Percentiles rank a stretch among this genome's conserved stretches.
These are phyloP conservation scores for Fusarium torreyae DNA, from an alignment of 2,329 filamentous ascomycete genomes.

Conservation along the genomic window DNA sequence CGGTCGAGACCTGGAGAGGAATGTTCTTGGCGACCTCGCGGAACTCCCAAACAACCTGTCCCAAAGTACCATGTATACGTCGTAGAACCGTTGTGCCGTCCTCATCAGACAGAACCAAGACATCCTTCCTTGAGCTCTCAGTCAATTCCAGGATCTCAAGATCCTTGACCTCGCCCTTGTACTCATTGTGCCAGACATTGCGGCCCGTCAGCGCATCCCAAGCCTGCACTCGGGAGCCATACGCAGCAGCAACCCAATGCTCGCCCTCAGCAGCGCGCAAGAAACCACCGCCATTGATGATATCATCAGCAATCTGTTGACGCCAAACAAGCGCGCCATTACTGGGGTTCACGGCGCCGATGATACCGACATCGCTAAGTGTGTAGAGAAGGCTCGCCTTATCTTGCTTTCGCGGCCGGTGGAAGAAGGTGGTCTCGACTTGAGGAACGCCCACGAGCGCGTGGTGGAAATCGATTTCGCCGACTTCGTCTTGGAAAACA, in stretches of 20 bases:
- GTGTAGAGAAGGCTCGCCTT: conserved; percentile 94
- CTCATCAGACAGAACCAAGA: conserved; percentile 77
- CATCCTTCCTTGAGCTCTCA: conserved; percentile 76
- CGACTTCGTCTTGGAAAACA: conserved; percentile 92
- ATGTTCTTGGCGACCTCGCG: conserved; percentile 77
- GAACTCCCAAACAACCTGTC: conserved; percentile 84
- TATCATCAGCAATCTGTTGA: conserved; percentile 75
- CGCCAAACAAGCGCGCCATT: conserved; percentile 90
- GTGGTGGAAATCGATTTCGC: conserved; percentile 93
- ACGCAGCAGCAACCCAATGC: conserved; percentile 81
- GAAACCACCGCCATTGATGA: conserved; percentile 64
- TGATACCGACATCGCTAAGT: conserved; percentile 83
- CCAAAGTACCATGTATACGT: conserved; percentile 80
- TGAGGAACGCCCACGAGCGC: conserved; percentile 88
- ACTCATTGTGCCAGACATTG: conserved; percentile 79
- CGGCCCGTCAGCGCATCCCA: conserved; percentile 90
- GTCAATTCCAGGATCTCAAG: conserved; percentile 84
- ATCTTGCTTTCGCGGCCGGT: conserved; percentile 84
- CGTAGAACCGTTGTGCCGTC: conserved; percentile 72
- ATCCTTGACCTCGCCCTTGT: conserved; percentile 73
- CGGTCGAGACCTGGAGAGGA: conserved; percentile 81
- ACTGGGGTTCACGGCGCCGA: conserved; percentile 91
- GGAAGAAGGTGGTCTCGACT: conserved; percentile 92
- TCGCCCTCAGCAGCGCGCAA: conserved; percentile 84
- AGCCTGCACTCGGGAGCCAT: conserved; percentile 78